Evolutionary conservation across 257 asterid genomes (phyloP), one percentile per base, ranked within the genome.

Genomic region (Capsicum chinense): DNA sequence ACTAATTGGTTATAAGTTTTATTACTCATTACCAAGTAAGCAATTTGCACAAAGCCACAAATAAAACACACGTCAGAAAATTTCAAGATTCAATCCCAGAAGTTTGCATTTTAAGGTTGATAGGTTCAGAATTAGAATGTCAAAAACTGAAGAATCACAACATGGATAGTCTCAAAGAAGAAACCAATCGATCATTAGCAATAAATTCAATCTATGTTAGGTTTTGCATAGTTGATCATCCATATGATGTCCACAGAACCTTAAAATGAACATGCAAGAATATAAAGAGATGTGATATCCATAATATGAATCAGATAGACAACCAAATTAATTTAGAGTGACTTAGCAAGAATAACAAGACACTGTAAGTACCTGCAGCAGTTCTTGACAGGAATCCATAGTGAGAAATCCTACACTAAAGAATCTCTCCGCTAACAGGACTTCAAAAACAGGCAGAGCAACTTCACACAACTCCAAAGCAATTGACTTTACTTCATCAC

Each of bases 381-480:
- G 88, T 86, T 95, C 99, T 85, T 69, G 87, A 88, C 97, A 95
- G 83, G 92, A 90, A 85, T 91, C 96, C 88, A 90, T 14, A 79
- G 94, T 89, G 89, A 93, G 96, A 86, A 88, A 95, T 84, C 96
- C 95, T 17, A 92, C 86, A 78, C 84, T 64, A 88, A 93, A 93
- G 88, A 95, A 93, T 86, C 94, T 92, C 87, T 90, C 90, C 11
- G 93, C 82, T 87, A 91, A 89, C 90, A 97, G 85, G 82, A 84
- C 92, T 84, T 94, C 94, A 85, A 95, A 87, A 71, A 92, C 93
- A 5, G 97, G 92, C 84, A 91, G 87, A 80, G 92, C 84, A 83
- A 91, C 86, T 83, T 89, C 90, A 64, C 90, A 82, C 83, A 93
- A 83, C 89, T 89, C 89, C 56, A 90, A 86, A 66, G 92, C 84